phyloP scores from a whole-genome alignment of 352 stramenopile species.

The Blastocystis sp. region DNA sequence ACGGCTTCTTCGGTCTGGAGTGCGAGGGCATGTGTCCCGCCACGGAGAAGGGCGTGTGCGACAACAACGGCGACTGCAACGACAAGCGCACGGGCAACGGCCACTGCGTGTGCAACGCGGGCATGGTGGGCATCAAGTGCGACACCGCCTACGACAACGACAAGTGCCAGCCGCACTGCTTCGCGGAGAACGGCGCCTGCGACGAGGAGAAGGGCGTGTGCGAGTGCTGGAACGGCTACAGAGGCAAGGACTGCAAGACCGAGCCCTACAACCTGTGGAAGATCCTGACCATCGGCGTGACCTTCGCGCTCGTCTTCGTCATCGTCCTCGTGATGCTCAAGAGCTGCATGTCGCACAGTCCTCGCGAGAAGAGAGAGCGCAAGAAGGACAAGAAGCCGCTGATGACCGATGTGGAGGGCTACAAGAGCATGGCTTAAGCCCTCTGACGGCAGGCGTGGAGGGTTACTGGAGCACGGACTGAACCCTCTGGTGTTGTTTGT shows the following conservation, averaged over 20 bases:
- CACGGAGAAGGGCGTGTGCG: slow-evolving; percentile 83
- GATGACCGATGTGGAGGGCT: background rate
- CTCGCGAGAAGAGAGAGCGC: background rate
- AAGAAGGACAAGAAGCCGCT: background rate
- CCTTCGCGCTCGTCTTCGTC: background rate
- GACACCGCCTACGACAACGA: slow-evolving; percentile 45
- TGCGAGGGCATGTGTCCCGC: slow-evolving; percentile 83
- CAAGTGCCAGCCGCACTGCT: slow-evolving; percentile 54
- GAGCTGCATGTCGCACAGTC: background rate
- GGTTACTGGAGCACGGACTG: background rate
- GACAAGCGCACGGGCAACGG: slow-evolving; percentile 81
- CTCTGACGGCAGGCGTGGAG: background rate
- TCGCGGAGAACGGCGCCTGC: slow-evolving; percentile 2
- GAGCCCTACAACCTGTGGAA: background rate
- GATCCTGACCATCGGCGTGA: background rate
- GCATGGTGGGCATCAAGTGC: slow-evolving; percentile 77
- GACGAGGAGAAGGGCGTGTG: slow-evolving; percentile 38
- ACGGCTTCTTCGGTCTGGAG: slow-evolving; percentile 82
- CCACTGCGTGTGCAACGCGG: slow-evolving; percentile 83
- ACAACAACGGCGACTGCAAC: slow-evolving; percentile 83
- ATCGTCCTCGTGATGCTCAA: slow-evolving; percentile 8
- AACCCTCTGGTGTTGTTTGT: background rate
- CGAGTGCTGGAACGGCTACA: slow-evolving; percentile 15
- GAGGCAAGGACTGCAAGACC: slow-evolving; percentile 43
- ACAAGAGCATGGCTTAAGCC: background rate